These are phyloP conservation scores for Selaginella moellendorffii DNA, from an alignment of 75 land plant species.

Conservation along the genomic window DNA sequence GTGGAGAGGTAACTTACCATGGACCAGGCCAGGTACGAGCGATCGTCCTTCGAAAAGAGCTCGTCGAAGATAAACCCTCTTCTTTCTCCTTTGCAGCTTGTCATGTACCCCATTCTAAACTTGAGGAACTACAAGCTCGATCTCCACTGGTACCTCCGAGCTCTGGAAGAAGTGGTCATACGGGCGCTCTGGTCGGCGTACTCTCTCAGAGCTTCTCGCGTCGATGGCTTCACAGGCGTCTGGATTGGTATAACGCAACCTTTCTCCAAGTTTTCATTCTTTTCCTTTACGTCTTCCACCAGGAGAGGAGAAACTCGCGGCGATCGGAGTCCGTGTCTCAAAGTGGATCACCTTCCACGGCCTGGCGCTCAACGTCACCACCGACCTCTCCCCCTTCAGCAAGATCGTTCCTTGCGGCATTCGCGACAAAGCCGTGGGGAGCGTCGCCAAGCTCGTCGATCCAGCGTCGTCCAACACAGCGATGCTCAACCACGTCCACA, in stretches of 20 bases:
- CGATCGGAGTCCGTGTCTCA: constrained; percentile 74
- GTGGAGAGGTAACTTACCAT: constrained; percentile 95
- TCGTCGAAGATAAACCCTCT: background rate
- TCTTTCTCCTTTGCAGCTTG: constrained; percentile 41
- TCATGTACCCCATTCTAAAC: constrained; percentile 92
- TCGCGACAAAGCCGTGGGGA: constrained; percentile 46
- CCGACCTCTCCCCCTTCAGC: constrained; percentile 61
- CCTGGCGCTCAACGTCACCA: constrained; percentile 75
- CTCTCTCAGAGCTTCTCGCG: constrained; percentile 45
- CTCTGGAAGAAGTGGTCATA: constrained; percentile 90
- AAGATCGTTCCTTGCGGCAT: constrained; percentile 87
- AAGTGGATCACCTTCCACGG: constrained; percentile 86
- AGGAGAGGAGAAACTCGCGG: constrained; percentile 85
- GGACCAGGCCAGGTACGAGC: constrained; percentile 81
- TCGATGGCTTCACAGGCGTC: constrained; percentile 74
- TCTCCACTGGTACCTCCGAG: constrained; percentile 96
- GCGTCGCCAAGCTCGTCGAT: constrained; percentile 30
- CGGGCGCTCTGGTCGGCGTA: constrained; percentile 50
- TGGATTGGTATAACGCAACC: constrained; percentile 97
- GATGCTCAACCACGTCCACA: constrained; percentile 26
- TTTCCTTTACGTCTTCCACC: background rate
- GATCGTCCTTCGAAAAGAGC: background rate
- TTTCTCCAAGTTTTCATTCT: background rate
- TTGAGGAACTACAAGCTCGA: constrained; percentile 80
- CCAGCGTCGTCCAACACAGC: constrained; percentile 13